These are phyloP conservation scores for Copromyces sp. DNA, from an alignment of 495 filamentous ascomycete genomes.

Conservation along the genomic window DNA sequence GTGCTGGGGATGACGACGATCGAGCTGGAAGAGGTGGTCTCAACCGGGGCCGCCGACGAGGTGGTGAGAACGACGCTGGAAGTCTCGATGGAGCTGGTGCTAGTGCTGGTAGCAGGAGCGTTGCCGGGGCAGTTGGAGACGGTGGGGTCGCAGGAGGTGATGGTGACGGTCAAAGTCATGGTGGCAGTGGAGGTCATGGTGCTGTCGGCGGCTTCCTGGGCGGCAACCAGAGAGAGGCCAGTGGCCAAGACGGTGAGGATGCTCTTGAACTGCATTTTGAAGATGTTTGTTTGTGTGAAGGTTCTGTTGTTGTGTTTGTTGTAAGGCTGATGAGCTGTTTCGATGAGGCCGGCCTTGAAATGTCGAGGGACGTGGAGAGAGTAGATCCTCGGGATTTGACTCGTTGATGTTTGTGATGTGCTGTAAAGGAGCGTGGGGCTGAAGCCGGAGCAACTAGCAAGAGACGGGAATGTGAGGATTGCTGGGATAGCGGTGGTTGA, in stretches of 20 bases:
- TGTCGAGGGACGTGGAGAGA: background rate
- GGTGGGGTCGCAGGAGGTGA: slow-evolving; percentile 37
- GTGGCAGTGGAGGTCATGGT: slow-evolving; percentile 34
- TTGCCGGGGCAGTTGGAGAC: slow-evolving; percentile 34
- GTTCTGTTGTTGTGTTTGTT: background rate
- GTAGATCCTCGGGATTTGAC: slow-evolving; percentile 1
- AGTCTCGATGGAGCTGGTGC: slow-evolving; percentile 8
- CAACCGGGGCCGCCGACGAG: background rate
- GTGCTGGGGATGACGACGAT: background rate
- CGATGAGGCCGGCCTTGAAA: slow-evolving; percentile 1
- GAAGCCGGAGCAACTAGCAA: slow-evolving; percentile 17
- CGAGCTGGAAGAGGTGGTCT: slow-evolving; percentile 2
- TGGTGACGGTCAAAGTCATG: slow-evolving; percentile 36
- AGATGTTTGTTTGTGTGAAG: slow-evolving; percentile 2
- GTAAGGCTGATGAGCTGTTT: background rate
- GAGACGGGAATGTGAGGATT: slow-evolving; percentile 17
- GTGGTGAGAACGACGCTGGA: background rate
- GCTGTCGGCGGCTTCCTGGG: slow-evolving; percentile 16
- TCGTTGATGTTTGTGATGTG: background rate
- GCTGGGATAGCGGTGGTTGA: slow-evolving; percentile 14
- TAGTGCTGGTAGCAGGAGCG: slow-evolving; percentile 19
- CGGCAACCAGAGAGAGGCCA: slow-evolving; percentile 19
- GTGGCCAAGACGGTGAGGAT: slow-evolving; percentile 24
- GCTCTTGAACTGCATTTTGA: slow-evolving; percentile 32
- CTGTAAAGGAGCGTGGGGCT: slow-evolving; percentile 25